Conservation (phyloP, 805 yeast genomes). For the Kodamaea laetipori region DNA sequence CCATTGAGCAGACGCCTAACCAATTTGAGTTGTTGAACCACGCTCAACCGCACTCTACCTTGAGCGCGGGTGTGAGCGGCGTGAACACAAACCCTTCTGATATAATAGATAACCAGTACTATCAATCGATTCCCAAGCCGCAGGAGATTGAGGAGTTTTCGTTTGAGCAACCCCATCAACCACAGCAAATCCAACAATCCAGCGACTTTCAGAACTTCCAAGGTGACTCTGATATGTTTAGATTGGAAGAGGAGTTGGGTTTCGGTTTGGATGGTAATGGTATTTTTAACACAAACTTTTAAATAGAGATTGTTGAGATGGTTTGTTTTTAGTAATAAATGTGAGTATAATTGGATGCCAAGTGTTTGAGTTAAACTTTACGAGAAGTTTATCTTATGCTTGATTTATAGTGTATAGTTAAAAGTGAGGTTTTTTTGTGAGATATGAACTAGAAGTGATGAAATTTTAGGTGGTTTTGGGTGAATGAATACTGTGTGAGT, state of each 20-base stretch:
- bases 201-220: constrained; percentile 9
- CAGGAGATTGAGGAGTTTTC: constrained; percentile 45
- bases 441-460: no score
- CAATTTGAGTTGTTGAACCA: constrained; percentile 17
- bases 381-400: no score
- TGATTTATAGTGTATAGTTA: no score
- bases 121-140: constrained; percentile 44
- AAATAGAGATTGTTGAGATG: background rate
- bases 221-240: constrained; percentile 30
- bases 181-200: constrained; percentile 10
- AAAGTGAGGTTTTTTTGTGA: no score
- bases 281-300: constrained; percentile 17
- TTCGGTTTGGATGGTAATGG: constrained; percentile 46
- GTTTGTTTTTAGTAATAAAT: background rate
- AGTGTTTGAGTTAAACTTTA: background rate
- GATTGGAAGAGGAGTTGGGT: constrained; percentile 47
- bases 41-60: constrained; percentile 15
- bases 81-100: constrained; percentile 23
- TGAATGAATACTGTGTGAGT: no score
- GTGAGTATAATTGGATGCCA: background rate
- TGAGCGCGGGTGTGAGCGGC: constrained; percentile 22
- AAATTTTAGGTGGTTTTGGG: no score
- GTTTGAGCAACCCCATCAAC: constrained; percentile 10
- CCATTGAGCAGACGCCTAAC: constrained; percentile 10
- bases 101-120: constrained; percentile 30